These are phyloP conservation scores for Ganoderma meredithae DNA, from an alignment of 1,284 basidiomycete species.

Conservation along the genomic window DNA sequence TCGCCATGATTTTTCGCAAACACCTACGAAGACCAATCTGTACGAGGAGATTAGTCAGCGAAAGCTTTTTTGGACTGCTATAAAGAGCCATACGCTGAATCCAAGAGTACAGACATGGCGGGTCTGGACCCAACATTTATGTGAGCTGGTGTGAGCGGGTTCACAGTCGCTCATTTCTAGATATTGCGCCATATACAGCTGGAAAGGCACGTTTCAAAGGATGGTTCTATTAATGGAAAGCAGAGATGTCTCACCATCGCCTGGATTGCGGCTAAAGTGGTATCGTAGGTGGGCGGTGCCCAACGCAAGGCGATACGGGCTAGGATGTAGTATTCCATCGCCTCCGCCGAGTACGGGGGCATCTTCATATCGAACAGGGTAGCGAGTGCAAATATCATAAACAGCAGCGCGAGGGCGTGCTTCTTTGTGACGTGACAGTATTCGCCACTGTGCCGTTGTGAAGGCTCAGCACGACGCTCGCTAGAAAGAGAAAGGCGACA, in stretches of 20 bases:
- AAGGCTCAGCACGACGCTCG: not conserved
- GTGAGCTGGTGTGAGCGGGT: constrained; percentile 49
- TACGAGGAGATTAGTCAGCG: not conserved
- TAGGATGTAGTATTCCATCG: constrained; percentile 65
- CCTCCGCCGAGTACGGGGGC: constrained; percentile 54
- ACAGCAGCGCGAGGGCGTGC: constrained; percentile 62
- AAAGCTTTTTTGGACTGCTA: constrained; percentile 4
- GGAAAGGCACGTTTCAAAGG: not conserved
- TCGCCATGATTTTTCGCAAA: too few relatives aligned
- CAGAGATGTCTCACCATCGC: constrained; percentile 51
- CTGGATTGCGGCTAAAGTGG: constrained; percentile 61
- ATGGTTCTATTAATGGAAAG: not conserved
- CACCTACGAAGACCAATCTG: constrained; percentile 73
- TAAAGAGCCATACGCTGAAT: constrained; percentile 52
- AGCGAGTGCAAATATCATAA: constrained; percentile 51
- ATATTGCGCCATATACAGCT: constrained; percentile 67
- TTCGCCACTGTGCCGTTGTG: constrained; percentile 9
- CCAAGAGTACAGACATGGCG: constrained; percentile 63
- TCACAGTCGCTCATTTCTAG: constrained; percentile 62
- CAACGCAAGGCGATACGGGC: constrained; percentile 59
- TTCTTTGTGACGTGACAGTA: constrained; percentile 34
- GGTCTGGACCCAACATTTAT: constrained; percentile 60
- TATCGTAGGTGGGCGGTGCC: constrained; percentile 51
- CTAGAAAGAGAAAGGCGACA: not conserved
- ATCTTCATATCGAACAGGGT: constrained; percentile 56